Evolutionary conservation across 78 protist genomes (phyloP).

Genomic region (Carpediemonas membranifera): DNA sequence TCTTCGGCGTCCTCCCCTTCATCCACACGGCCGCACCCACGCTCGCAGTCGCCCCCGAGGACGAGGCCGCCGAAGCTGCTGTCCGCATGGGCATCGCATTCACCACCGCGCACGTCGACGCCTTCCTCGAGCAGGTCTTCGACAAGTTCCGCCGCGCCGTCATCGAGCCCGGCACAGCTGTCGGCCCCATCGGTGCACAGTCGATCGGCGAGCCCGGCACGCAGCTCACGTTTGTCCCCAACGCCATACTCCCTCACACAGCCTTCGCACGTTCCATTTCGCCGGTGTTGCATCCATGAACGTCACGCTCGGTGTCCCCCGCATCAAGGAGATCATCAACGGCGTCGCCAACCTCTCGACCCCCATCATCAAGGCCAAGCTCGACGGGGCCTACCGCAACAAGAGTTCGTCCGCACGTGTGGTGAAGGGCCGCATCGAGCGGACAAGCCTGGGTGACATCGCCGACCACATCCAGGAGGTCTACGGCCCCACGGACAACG

Average conservation of each 20-base stretch:
- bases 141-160: constrained; percentile 8
- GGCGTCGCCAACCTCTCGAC: constrained; percentile 79
- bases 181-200: constrained; percentile 97
- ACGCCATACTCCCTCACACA: neutral
- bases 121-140: too few species aligned
- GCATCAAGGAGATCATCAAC: constrained; percentile 93
- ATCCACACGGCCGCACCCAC: too few species aligned
- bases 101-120: too few species aligned
- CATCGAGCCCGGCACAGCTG: constrained; percentile 89
- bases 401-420: constrained; percentile 51
- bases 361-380: constrained; percentile 77
- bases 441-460: constrained; percentile 70
- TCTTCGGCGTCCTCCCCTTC: neutral
- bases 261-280: constrained; percentile 91
- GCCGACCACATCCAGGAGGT: constrained; percentile 52
- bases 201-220: constrained; percentile 95
- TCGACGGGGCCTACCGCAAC: constrained; percentile 18
- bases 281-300: constrained; percentile 97
- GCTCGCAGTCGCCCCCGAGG: too few species aligned
- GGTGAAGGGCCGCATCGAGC: constrained; percentile 80
- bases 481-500: constrained; percentile 13
- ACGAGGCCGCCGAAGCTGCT: too few species aligned
- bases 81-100: too few species aligned
- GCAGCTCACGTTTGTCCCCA: constrained; percentile 83
- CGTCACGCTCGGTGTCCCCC: constrained; percentile 82